phyloP scores from a whole-genome alignment of 345 rosid genomes.

The Orychophragmus violaceus region DNA sequence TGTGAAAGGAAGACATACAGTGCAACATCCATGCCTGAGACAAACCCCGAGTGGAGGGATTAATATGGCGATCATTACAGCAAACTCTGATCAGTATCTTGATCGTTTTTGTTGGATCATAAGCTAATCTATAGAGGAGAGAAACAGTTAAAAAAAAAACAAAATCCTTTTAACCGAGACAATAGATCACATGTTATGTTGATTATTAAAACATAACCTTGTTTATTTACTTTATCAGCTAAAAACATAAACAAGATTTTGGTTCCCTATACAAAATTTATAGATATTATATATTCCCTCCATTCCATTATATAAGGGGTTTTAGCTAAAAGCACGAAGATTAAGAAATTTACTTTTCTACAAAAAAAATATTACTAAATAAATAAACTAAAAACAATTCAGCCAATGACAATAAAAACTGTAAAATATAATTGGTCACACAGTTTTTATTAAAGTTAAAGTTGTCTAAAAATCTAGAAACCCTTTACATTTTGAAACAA shows the following conservation, averaged over 20 bases:
- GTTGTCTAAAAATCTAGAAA: not conserved
- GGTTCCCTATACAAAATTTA: not conserved
- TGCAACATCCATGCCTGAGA: constrained; percentile 88
- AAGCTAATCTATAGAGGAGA: not conserved
- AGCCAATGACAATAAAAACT: no score
- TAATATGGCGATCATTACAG: constrained; percentile 68
- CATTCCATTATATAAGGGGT: not conserved
- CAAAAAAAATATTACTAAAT: no score
- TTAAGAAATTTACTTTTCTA: no score
- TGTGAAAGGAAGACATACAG: constrained; percentile 31
- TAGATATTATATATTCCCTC: no score
- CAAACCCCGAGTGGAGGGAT: constrained; percentile 90
- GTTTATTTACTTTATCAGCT: not conserved
- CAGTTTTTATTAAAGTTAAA: no score
- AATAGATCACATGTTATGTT: not conserved
- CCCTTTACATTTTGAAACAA: not conserved
- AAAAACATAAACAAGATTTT: not conserved
- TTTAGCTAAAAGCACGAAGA: no score
- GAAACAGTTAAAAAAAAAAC: not conserved
- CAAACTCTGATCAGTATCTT: constrained; percentile 35
- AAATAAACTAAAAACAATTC: no score
- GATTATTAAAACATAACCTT: not conserved
- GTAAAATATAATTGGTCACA: no score
- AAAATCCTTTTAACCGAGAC: not conserved
- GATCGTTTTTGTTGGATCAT: not conserved